Conservation (phyloP, 495 filamentous ascomycete species). For the Penicillium maclennaniae region DNA sequence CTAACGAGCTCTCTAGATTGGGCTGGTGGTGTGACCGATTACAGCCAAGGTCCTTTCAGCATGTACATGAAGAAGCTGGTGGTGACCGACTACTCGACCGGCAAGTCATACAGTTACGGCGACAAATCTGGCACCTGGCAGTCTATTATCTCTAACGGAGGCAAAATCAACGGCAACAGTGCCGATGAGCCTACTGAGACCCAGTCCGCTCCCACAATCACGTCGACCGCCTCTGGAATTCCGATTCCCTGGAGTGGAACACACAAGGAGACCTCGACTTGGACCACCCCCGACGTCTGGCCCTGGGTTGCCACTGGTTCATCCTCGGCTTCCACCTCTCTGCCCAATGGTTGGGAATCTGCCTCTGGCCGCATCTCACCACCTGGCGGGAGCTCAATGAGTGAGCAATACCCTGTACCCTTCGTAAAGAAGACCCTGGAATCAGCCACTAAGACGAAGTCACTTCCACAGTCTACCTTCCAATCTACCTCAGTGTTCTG, state of each 20-base stretch:
- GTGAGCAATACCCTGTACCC: conserved; percentile 41
- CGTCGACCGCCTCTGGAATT: conserved; percentile 49
- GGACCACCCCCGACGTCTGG: conserved; percentile 52
- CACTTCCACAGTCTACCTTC: conserved; percentile 40
- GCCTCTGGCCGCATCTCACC: conserved; percentile 57
- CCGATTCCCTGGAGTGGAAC: conserved; percentile 65
- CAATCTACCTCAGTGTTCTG: conserved; percentile 45
- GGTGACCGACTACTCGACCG: conserved; percentile 87
- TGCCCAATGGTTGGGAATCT: conserved; percentile 71
- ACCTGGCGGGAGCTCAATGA: conserved; percentile 44
- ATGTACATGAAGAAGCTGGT: conserved; percentile 78
- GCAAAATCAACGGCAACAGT: conserved; percentile 56
- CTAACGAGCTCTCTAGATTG: conserved; percentile 53
- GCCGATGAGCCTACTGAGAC: conserved; percentile 35
- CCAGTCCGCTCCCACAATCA: conserved; percentile 48
- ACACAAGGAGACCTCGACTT: conserved; percentile 50
- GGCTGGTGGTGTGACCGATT: conserved; percentile 81
- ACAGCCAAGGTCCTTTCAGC: conserved; percentile 71
- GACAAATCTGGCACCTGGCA: conserved; percentile 73
- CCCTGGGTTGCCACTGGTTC: conserved; percentile 55
- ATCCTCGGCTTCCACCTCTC: conserved; percentile 42
- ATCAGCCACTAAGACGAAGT: conserved; percentile 12
- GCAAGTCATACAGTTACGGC: conserved; percentile 73
- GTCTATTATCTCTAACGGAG: conserved; percentile 74
- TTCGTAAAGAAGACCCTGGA: conserved; percentile 8